Evolutionary conservation across 2,329 filamentous ascomycete species (phyloP), one percentile per base, ranked within the genome.

Genomic region (Gnomoniopsis smithogilvyi): DNA sequence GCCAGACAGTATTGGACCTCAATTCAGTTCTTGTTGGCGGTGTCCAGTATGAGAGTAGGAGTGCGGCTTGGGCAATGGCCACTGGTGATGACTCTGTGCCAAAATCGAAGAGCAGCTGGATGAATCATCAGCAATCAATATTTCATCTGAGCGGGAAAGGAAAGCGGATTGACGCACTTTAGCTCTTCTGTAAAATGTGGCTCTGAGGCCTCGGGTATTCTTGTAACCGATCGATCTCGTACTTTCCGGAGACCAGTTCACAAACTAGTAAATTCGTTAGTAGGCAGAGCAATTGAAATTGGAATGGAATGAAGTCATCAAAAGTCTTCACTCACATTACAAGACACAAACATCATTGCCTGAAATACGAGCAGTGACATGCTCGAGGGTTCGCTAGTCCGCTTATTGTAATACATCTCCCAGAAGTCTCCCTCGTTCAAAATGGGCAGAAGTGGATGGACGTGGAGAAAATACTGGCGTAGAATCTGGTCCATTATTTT

Each of bases 331-430:
- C 69, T 65, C 59, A 72, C 71, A 59, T 75, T 76, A 59, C 73
- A 76, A 6, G 72, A 74, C 1, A 74, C 73, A 59, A 80, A 80
- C 10, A 80, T 63, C 54, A 82, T 73, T 2, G 75, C 72, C 56
- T 78, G 74, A 30, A 78, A 73, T 1, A 80, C 70, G 3, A 82
- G 73, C 36, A 82, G 70, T 15, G 80, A 74, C 41, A 74, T 66
- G 45, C 65, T 69, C 26, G 51, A 30, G 3, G 30, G 21, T 33
- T 30, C 24, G 24, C 2, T n/a, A 12, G 38, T 17, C 14, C 11
- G 12, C 12, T 15, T 46, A 3, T 71, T 73, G 48, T 67, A 68
- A 56, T 73, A 74, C 51, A 76, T 67, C 59, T 77, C 72, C 77
- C 77, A 79, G 54, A 78, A 77, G 34, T 76, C 69, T 0, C 73